Base-by-base conservation (phyloP, 257 asterid species). In the Gardenia jasminoides region DNA sequence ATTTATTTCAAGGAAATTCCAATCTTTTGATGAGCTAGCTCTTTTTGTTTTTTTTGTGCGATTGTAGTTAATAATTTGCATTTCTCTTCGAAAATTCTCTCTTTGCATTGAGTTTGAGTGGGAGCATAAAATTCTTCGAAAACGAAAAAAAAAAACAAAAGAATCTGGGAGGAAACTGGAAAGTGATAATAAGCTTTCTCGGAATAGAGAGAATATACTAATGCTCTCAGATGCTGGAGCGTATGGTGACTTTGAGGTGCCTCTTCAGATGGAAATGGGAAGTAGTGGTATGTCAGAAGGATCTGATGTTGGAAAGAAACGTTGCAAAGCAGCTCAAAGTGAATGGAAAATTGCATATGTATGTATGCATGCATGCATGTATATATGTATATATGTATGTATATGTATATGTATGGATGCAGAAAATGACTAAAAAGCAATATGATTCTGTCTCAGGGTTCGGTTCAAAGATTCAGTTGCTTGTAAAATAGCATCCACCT, bases 311-410 rank as follows among this genome's bases (percentile, higher is more conserved):
- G 48, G 97, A 95, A 89, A 90, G 79, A 83, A 90, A 86, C 85
- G 92, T 93, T n/a, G 97, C 93, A 0, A 88, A 91, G 93, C 93
- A 85, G 85, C 97, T 91, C 74, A 94, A 88, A 88, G 84, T 91
- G 84, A 93, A 83, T 70, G 97, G 93, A 82, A 84, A 83, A 72
- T 75, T 94, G 16, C 13, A 24, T n/a, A n/a, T n/a, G n/a, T n/a
- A n/a, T n/a, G n/a, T n/a, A n/a, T n/a, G n/a, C n/a, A n/a, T n/a
- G n/a, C n/a, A n/a, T n/a, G n/a, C n/a, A n/a, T n/a, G n/a, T n/a
- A n/a, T n/a, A n/a, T n/a, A n/a, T n/a, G n/a, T n/a, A n/a, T n/a
- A n/a, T n/a, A n/a, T n/a, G n/a, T n/a, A n/a, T n/a, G n/a, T n/a
- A n/a, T n/a, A n/a, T n/a, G n/a, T n/a, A n/a, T n/a, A n/a, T n/a